Evolutionary conservation across 2,329 filamentous ascomycete species (phyloP), one percentile per base, ranked within the genome.

Genomic region (Sporothrix inflata): DNA sequence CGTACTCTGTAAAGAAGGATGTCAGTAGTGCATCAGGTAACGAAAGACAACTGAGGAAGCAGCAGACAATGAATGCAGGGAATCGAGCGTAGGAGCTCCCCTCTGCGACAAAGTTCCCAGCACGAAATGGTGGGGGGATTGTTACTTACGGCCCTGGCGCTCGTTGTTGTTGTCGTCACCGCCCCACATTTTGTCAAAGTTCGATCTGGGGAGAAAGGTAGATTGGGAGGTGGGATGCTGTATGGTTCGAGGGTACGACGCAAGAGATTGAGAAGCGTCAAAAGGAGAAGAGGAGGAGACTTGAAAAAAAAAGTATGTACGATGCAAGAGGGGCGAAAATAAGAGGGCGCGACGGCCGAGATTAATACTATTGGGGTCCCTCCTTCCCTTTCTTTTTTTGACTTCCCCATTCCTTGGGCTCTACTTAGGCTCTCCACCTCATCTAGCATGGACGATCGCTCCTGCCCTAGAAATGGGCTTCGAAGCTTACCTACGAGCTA

Each of bases 101-200:
- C 16, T 42, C 27, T 60, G 4, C 55, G 16, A 8, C 30, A n/a
- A n/a, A n/a, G n/a, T n/a, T n/a, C n/a, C n/a, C n/a, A n/a, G n/a
- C n/a, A n/a, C n/a, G 3, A 34, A 7, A 12, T 21, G 19, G 14
- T 27, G 40, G 6, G 5, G 42, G 47, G n/a, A 38, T 24, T 21
- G 66, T 51, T 19, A 57, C 63, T n/a, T 66, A 66, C 63, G 53
- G 30, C 30, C 30, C 42, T 49, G 40, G 47, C 69, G 24, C 27
- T 51, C n/a, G 40, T 70, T 27, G 49, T 66, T 27, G 57, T 71
- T 53, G 61, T 73, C 60, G 71, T 73, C 45, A 24, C 69, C 63
- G 65, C 69, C 63, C 63, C 69, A 71, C 69, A 73, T 73, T 51
- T 49, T 71, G 45, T 5, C 3, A 57, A 24, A 69, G 68, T 27